Base-by-base conservation (phyloP, 2,329 filamentous ascomycete species). In the Trichoderma polysporum region DNA sequence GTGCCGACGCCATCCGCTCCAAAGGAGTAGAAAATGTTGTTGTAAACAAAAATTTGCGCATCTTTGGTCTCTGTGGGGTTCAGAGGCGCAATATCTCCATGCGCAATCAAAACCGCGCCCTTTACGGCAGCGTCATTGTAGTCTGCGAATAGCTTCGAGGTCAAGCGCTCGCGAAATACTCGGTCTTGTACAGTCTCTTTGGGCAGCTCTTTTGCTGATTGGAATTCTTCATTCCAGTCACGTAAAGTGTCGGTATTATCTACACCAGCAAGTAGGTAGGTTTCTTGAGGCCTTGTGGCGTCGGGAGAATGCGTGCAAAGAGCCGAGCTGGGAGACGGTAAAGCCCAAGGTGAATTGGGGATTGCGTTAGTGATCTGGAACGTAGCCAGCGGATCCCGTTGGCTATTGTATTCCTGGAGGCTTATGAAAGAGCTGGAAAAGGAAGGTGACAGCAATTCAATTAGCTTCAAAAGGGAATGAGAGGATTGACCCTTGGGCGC, bases 1-100 rank as follows among this genome's bases (percentile, higher is more conserved):
- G 95, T 99, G 50, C 95, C 94, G 53, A 98, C 95, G 61, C 95
- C 96, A 77, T 99, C 95, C 52, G 95, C 94, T 69, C 95, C 95
- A 73, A 97, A 98, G 0, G 95, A 98, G 83, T 97, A 99, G 83
- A 99, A 99, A 72, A 99, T 93, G 80, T 99, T 99, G 84, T 98
- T 98, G 84, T 98, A 97, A 27, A 99, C 94, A 75, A 97, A 99
- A 71, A 99, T 99, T 78, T 99, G 95, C 4, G 95, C 95, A 77
- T 99, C 94, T 71, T 86, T 88, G 70, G 86, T 89, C 80, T 99
- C 95, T 0, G 94, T 98, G 7, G 95, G 96, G 81, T 99, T 99
- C 64, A 99, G 82, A 7, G 95, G 93, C 22, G 93, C 90, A 70
- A 99, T 91, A 78, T 99, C 95, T 63, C 95, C 95, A 66, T 92